These are phyloP conservation scores for Alternaria consortialis DNA, from an alignment of 2,329 filamentous ascomycete genomes.

Conservation along the genomic window DNA sequence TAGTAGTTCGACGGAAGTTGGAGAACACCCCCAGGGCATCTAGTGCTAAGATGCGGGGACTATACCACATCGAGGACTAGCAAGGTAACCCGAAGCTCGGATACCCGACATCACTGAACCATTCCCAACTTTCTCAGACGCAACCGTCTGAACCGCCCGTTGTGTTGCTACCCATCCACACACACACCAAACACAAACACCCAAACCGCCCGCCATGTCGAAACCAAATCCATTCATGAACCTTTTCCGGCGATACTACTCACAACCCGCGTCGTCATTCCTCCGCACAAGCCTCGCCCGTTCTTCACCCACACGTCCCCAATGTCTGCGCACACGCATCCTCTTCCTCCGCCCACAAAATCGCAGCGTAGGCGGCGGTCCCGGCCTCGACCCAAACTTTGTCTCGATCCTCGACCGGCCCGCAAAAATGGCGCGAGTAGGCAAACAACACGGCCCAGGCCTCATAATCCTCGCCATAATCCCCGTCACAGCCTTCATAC, in stretches of 20 bases:
- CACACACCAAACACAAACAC: not conserved
- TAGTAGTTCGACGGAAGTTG: not conserved
- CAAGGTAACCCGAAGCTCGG: conserved; percentile 10
- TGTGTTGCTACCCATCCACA: not conserved
- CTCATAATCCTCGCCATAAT: conserved; percentile 86
- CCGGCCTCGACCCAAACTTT: conserved; percentile 78
- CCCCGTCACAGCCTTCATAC: conserved; percentile 85
- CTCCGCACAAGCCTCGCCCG: conserved; percentile 19
- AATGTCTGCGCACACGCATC: conserved; percentile 46
- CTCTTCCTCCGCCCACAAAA: conserved; percentile 25
- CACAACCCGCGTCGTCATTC: conserved; percentile 20
- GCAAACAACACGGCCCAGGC: conserved; percentile 79
- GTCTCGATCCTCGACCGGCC: conserved; percentile 88
- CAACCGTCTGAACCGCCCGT: not conserved
- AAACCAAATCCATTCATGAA: conserved; percentile 46
- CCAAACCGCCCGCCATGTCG: conserved; percentile 30
- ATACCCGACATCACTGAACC: conserved; percentile 24
- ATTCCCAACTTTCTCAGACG: conserved; percentile 12
- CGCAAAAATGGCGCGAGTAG: conserved; percentile 77
- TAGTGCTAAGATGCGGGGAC: conserved; percentile 21
- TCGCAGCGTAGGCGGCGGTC: conserved; percentile 42
- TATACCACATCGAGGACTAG: conserved; percentile 27
- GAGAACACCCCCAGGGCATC: not conserved
- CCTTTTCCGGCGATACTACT: conserved; percentile 43
- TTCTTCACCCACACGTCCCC: conserved; percentile 38